Conservation (phyloP, 805 yeast genomes). For the Wickerhamomyces alni region DNA sequence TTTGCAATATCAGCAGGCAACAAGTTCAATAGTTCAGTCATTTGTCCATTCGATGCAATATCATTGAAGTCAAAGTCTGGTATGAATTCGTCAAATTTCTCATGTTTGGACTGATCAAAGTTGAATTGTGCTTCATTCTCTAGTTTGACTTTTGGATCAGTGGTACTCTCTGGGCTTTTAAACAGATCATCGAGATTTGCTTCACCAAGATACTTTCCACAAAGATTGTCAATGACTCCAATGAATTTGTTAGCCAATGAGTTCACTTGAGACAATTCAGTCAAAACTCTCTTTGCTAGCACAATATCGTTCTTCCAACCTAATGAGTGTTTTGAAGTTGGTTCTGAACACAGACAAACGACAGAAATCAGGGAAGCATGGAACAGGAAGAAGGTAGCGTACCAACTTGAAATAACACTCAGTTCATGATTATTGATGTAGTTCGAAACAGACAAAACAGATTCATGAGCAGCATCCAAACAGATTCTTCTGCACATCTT, state of each 20-base stretch:
- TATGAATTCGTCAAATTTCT: conserved; percentile 7
- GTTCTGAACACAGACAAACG: conserved; percentile 47
- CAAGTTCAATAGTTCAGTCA: conserved; percentile 18
- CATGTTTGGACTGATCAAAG: background rate
- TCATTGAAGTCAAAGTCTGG: conserved; percentile 24
- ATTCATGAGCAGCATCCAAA: conserved; percentile 43
- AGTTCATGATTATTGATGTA: conserved; percentile 29
- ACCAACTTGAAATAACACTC: conserved; percentile 53
- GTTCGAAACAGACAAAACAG: conserved; percentile 42
- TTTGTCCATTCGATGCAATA: conserved; percentile 13
- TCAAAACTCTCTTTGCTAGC: conserved; percentile 33
- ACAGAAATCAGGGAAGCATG: conserved; percentile 59
- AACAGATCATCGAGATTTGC: conserved; percentile 7
- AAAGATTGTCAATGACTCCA: conserved; percentile 38
- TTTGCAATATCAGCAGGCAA: conserved; percentile 20
- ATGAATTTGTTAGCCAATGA: conserved; percentile 40
- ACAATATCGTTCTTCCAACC: conserved; percentile 40
- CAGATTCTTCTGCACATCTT: conserved; percentile 46
- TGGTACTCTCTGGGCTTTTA: background rate
- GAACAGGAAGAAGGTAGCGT: conserved; percentile 55
- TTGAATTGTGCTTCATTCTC: background rate
- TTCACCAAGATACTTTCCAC: conserved; percentile 24
- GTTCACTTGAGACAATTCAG: conserved; percentile 34
- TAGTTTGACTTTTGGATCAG: background rate
- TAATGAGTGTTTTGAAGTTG: conserved; percentile 36